Evolutionary conservation across 108 stramenopile genomes (phyloP).

Genomic region (Tribonema minus): DNA sequence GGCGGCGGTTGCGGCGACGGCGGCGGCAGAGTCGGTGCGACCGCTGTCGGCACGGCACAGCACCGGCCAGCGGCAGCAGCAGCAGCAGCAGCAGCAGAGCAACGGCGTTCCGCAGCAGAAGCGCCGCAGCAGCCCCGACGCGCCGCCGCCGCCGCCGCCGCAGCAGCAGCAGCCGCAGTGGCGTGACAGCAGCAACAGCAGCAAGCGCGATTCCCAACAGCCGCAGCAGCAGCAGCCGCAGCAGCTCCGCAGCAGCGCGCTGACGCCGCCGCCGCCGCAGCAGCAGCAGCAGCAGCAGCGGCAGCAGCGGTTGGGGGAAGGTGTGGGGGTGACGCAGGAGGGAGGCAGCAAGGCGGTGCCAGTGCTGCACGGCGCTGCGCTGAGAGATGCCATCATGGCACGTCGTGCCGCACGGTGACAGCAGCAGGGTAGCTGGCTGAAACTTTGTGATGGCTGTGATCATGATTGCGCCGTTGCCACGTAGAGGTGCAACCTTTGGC

Average conservation of each 20-base stretch:
- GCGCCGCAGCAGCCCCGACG: neutral
- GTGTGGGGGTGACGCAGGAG: too few species aligned
- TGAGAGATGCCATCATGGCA: too few species aligned
- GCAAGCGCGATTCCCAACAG: neutral
- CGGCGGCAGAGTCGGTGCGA: neutral
- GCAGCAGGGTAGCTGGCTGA: neutral
- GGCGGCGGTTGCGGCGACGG: neutral
- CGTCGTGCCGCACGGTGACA: neutral
- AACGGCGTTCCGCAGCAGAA: too few species aligned
- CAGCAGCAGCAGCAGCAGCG: neutral
- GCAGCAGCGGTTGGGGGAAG: neutral
- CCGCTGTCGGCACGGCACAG: neutral
- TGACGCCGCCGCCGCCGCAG: neutral
- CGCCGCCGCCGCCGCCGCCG: neutral
- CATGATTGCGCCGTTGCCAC: too few species aligned
- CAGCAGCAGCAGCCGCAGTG: neutral
- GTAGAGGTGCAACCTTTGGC: too few species aligned
- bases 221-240: neutral
- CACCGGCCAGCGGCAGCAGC: neutral
- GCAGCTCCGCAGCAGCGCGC: neutral
- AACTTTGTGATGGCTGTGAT: too few species aligned
- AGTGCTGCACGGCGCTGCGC: neutral
- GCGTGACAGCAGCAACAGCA: too few species aligned
- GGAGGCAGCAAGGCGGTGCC: neutral
- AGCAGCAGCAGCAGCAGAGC: neutral